Evolutionary conservation across 2,329 filamentous ascomycete species (phyloP), one percentile per base, ranked within the genome.

Genomic region (Exophiala lecanii-corni): DNA sequence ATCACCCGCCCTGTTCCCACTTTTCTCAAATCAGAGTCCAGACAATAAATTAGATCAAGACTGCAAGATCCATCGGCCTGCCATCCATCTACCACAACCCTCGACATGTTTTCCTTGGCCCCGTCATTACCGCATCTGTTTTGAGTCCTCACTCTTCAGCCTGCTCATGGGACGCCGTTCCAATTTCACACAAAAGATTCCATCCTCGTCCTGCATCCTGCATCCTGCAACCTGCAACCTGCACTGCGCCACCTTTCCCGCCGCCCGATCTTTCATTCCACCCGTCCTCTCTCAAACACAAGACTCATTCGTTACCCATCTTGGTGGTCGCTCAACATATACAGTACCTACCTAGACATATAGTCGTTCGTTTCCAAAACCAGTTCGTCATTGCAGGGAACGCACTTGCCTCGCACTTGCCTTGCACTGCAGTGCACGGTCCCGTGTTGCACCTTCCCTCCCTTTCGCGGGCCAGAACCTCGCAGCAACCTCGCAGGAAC

Each of bases 201-300:
- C 23, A 26, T 7, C 6, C 23, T 39, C 37, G 30, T 12, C 28
- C 19, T 20, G 16, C 17, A 6, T 19, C 5, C 33, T 35, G 33
- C 33, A 19, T 15, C 23, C 23, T 6, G 6, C 23, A 12, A 26
- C 23, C 34, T 41, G 38, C 35, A 25, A 13, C 10, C 28, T 31
- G 46, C 41, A 35, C 39, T 45, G 38, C 39, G 44, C 46, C 34
- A 36, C 38, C 16, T 21, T 38, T 30, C 35, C n/a, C 12, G n/a
- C 39, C 23, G 23, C 7, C 23, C 12, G 23, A 12, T 12, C 12
- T 26, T n/a, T n/a, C n/a, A n/a, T n/a, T n/a, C n/a, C n/a, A n/a
- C n/a, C n/a, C n/a, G n/a, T n/a, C n/a, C n/a, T n/a, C n/a, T n/a
- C n/a, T n/a, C n/a, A n/a, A n/a, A n/a, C n/a, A n/a, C n/a, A n/a